Evolutionary conservation across 352 stramenopile species (phyloP), one percentile per base, ranked within the genome.

Genomic region (Pythium rishiriense): DNA sequence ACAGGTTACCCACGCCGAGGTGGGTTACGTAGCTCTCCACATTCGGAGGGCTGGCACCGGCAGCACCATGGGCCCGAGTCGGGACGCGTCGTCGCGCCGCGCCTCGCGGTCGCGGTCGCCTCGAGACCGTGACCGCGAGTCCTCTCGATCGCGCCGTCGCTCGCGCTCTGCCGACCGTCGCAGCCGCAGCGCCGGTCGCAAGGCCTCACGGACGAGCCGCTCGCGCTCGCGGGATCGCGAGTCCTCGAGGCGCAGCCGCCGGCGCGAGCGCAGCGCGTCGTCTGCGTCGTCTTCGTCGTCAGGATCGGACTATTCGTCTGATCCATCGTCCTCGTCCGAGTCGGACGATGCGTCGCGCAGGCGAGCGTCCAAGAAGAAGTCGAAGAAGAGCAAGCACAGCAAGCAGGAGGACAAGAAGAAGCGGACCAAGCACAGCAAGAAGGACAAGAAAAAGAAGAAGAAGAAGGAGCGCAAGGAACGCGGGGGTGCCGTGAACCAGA

Each of bases 401-500:
- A 75, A 72, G 47, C 67, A 49, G 15, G 58, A 81, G 14, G 25
- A 51, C 14, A 66, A 83, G 43, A 77, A 74, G 59, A 59, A 51
- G n/a, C n/a, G n/a, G n/a, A 69, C 45, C 12, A 69, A 72, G 24
- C 48, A 57, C 22, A 69, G 68, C 46, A 57, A 58, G 43, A 56
- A 57, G 25, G 71, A 70, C 49, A 57, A 58, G 47, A 68, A 66
- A 31, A 67, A 72, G 49, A 70, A 70, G 15, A 12, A 52, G 37
- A 66, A 72, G 37, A 65, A 70, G 24, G 62, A 60, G 39, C 57
- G 49, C 11, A 66, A 63, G 11, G 56, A 65, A 17, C 58, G 57
- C 14, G 62, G 51, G 54, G 61, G 62, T 19, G 88, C 86, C 8
- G 84, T 97, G 57, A 81, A 97, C 66, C 90, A 97, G 70, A 88